Conservation (phyloP, 352 stramenopile genomes). For the Pythium grandisporangium region DNA sequence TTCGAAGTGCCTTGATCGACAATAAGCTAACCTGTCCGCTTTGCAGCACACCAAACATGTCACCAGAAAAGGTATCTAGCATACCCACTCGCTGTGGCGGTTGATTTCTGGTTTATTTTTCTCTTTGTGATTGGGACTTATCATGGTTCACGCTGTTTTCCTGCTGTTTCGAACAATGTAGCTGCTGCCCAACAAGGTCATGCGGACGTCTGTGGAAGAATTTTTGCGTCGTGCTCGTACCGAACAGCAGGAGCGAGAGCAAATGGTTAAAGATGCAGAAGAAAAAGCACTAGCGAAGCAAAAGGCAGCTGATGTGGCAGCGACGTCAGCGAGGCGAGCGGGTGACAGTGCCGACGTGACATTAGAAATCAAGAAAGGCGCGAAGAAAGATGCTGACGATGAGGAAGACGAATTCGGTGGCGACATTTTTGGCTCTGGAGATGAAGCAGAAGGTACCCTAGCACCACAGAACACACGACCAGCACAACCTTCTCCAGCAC, state of each 20-base stretch:
- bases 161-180: too few species aligned
- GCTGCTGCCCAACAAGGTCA: slow-evolving; percentile 74
- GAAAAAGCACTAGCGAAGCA: slow-evolving; percentile 76
- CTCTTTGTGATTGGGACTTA: too few species aligned
- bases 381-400: slow-evolving; percentile 65
- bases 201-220: slow-evolving; percentile 77
- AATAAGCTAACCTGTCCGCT: slow-evolving; percentile 74
- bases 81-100: too few species aligned
- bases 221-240: slow-evolving; percentile 68
- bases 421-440: slow-evolving; percentile 69
- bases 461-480: slow-evolving; percentile 11
- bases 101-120: neutral
- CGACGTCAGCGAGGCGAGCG: slow-evolving; percentile 34
- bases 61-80: slow-evolving; percentile 71
- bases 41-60: slow-evolving; percentile 77
- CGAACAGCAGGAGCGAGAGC: slow-evolving; percentile 78
- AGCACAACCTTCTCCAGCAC: slow-evolving; percentile 13
- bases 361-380: slow-evolving; percentile 73
- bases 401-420: slow-evolving; percentile 80
- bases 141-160: too few species aligned
- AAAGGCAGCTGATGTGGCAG: slow-evolving; percentile 52
- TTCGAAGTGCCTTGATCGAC: slow-evolving; percentile 69
- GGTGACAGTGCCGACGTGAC: slow-evolving; percentile 75
- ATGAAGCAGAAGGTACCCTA: slow-evolving; percentile 36
- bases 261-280: slow-evolving; percentile 78